Evolutionary conservation across 1,284 basidiomycete species (phyloP).

Genomic region (Pseudozyma tsukubaensis): DNA sequence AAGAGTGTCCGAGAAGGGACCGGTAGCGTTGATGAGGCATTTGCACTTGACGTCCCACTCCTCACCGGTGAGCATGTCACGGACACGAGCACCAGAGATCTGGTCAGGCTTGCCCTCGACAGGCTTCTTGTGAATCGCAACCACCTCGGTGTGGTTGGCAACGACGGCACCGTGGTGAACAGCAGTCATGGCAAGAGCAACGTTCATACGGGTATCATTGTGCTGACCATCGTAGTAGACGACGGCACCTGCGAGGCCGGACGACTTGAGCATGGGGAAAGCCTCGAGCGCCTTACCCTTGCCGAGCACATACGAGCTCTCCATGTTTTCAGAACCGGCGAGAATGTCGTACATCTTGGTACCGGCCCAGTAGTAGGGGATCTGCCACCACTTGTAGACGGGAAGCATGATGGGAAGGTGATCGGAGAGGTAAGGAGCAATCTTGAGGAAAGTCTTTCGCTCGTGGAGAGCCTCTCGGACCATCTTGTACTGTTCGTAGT

Average conservation of each 20-base stretch:
- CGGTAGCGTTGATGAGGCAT: slow-evolving; percentile 95
- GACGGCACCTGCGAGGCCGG: slow-evolving; percentile 92
- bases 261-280: slow-evolving; percentile 94
- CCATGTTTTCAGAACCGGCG: slow-evolving; percentile 97
- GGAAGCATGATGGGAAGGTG: slow-evolving; percentile 96
- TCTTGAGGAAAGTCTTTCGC: slow-evolving; percentile 91
- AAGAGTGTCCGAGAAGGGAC: slow-evolving; percentile 89
- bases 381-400: slow-evolving; percentile 90
- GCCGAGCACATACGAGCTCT: slow-evolving; percentile 91
- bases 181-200: slow-evolving; percentile 86
- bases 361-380: slow-evolving; percentile 94
- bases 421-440: slow-evolving; percentile 89
- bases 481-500: slow-evolving; percentile 88
- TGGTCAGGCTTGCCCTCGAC: slow-evolving; percentile 73
- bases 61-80: slow-evolving; percentile 85
- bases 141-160: slow-evolving; percentile 91
- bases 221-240: slow-evolving; percentile 99
- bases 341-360: slow-evolving; percentile 97
- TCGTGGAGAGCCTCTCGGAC: slow-evolving; percentile 93
- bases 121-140: slow-evolving; percentile 77
- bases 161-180: slow-evolving; percentile 90
- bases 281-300: slow-evolving; percentile 87
- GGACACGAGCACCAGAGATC: slow-evolving; percentile 81
- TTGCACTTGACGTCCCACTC: slow-evolving; percentile 86
- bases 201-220: slow-evolving; percentile 98